A percentile compares a stretch with the other conserved stretches of the same genome.
phyloP scores from a whole-genome alignment of 2,329 filamentous ascomycete genomes.

The Neonectria hederae region DNA sequence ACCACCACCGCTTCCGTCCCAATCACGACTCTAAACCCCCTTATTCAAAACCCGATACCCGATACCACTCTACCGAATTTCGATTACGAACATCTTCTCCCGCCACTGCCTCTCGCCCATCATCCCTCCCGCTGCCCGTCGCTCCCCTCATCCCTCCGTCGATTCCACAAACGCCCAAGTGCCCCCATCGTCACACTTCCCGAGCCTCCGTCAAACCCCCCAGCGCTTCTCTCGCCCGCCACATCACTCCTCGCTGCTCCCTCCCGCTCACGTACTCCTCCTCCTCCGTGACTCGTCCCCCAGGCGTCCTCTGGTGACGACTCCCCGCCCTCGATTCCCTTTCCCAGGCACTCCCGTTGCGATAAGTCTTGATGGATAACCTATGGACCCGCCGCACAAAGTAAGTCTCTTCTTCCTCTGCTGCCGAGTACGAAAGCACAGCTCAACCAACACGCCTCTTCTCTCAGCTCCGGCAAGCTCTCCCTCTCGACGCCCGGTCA shows the following conservation, averaged over 20 bases:
- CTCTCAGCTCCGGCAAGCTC: conserved; percentile 81
- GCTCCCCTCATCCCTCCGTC: conserved; percentile 21
- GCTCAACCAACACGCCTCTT: conserved; percentile 26
- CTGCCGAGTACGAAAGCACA: conserved; percentile 3
- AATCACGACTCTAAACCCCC: conserved; percentile 5
- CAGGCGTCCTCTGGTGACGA: conserved; percentile 36
- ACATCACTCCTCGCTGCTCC: background rate
- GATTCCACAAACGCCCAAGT: conserved; percentile 3
- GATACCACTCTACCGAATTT: background rate
- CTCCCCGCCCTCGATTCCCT: conserved; percentile 36
- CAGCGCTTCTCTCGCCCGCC: conserved; percentile 7
- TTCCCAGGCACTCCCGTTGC: conserved; percentile 36
- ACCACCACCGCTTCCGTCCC: conserved; percentile 9
- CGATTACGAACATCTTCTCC: conserved; percentile 3
- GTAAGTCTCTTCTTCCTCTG: conserved; percentile 59
- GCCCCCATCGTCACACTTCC: conserved; percentile 8
- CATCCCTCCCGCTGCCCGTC: conserved; percentile 6
- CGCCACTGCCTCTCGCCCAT: background rate
- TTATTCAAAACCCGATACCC: conserved; percentile 17
- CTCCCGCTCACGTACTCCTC: conserved; percentile 9
- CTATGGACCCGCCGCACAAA: conserved; percentile 86
- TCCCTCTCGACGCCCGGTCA: conserved; percentile 81
- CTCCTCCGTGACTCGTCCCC: conserved; percentile 18
- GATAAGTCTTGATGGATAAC: conserved; percentile 65
- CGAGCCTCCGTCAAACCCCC: conserved; percentile 5